phyloP scores from a whole-genome alignment of 306 rosid species.

The Mucuna pruriens region DNA sequence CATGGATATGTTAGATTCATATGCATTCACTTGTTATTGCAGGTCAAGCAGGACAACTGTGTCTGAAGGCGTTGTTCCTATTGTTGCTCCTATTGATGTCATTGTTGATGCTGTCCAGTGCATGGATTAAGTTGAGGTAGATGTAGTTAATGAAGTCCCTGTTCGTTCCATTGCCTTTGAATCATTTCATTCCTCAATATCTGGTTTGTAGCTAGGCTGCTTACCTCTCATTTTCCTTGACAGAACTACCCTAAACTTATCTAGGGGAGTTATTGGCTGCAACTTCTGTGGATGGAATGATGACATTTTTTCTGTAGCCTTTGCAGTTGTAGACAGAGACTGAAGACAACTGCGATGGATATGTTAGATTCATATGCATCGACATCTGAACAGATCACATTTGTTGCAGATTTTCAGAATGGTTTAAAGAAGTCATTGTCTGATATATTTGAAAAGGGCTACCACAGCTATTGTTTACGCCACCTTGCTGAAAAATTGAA shows the following conservation, averaged over 20 bases:
- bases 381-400: constrained; percentile 68
- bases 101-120: constrained; percentile 46
- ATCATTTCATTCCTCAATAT: constrained; percentile 79
- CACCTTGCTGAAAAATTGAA: constrained; percentile 89
- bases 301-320: constrained; percentile 83
- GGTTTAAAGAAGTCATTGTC: constrained; percentile 70
- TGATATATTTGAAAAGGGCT: constrained; percentile 75
- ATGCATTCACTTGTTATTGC: constrained; percentile 43
- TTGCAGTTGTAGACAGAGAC: constrained; percentile 94
- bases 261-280: constrained; percentile 87
- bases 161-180: constrained; percentile 78
- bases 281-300: constrained; percentile 86
- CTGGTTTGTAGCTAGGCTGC: constrained; percentile 87
- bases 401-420: constrained; percentile 81
- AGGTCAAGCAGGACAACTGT: constrained; percentile 94
- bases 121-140: constrained; percentile 48
- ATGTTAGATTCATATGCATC: no score
- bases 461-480: constrained; percentile 83
- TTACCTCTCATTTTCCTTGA: constrained; percentile 94
- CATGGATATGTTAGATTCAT: constrained; percentile 11
- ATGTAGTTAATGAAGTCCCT: constrained; percentile 52
- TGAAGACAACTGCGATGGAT: constrained; percentile 90
- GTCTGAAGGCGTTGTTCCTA: constrained; percentile 80
- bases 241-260: constrained; percentile 79
- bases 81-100: constrained; percentile 51